Evolutionary conservation across 495 filamentous ascomycete species (phyloP), one percentile per base, ranked within the genome.

Genomic region (Margaritispora aquatica): DNA sequence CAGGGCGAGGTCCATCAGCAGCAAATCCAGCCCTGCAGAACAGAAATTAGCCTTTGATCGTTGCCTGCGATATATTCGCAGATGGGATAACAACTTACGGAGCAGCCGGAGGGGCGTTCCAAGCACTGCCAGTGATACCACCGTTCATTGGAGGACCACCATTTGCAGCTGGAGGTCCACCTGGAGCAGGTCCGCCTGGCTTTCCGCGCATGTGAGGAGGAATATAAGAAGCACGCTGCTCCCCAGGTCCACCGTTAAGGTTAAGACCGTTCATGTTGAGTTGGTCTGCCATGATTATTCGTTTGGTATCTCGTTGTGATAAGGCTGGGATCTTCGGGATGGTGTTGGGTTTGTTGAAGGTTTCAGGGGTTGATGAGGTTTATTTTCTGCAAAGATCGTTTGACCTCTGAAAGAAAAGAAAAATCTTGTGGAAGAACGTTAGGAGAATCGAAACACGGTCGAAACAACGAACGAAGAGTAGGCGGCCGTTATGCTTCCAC

Each of bases 141-240:
- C 70, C 75, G 51, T 71, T 71, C 67, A 74, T 71, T 53, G 66
- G 52, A 22, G 71, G 61, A 9, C 61, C 67, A 15, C 63, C 63
- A 54, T 62, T 61, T 11, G 44, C 66, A 61, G 60, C 68, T 55
- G 68, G 69, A 49, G 74, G 68, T 58, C 74, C 76, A 62, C 60
- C 68, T 48, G 61, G 38, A 44, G 44, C 20, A 59, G 72, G 57
- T 66, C 69, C 51, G 68, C 71, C 58, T 68, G 76, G 75, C 69
- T 82, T 83, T 63, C 76, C 77, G 69, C 94, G 88, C 73, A 96
- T 85, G 71, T 98, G 94, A 71, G 94, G 94, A 65, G 94, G 94
- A 70, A 97, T 96, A 78, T 98, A 98, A 50, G 94, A 85, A 65
- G 24, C 21, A 53, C 88, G 89, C 53, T 74, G 74, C 47, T 68